phyloP scores from a whole-genome alignment of 148 eudicot genomes.

The Rhododendron vialii region DNA sequence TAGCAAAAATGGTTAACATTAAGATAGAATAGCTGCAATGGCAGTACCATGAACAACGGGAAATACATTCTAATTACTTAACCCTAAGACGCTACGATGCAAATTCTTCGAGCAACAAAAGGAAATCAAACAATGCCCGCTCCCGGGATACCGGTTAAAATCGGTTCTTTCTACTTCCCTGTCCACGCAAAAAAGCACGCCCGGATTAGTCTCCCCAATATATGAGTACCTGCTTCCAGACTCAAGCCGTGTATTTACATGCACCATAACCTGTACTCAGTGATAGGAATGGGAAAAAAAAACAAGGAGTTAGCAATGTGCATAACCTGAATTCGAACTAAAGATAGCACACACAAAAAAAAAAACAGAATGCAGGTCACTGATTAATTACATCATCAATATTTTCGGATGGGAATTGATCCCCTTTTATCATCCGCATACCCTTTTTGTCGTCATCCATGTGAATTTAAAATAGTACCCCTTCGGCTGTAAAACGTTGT shows the following conservation, averaged over 20 bases:
- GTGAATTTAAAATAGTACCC: too few species aligned
- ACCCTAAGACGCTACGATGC: not conserved
- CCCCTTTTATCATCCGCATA: too few species aligned
- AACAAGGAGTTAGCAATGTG: too few species aligned
- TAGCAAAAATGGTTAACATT: not conserved
- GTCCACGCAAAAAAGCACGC: not conserved
- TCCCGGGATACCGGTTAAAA: not conserved
- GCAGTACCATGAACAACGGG: not conserved
- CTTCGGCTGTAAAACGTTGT: too few species aligned
- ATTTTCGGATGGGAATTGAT: too few species aligned
- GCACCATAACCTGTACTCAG: conserved; percentile 9
- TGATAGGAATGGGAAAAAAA: not conserved
- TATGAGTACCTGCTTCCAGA: not conserved
- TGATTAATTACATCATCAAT: too few species aligned
- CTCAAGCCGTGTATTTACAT: not conserved
- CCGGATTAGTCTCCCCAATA: not conserved
- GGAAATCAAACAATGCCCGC: not conserved
- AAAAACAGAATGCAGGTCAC: not conserved
- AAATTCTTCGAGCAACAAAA: not conserved
- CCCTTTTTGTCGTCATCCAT: too few species aligned
- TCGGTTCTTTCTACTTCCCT: not conserved
- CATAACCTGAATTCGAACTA: not conserved
- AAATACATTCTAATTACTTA: not conserved
- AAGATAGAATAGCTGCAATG: not conserved
- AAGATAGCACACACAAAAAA: not conserved